These are phyloP conservation scores for Kregervanrija fluxuum DNA, from an alignment of 805 yeast species.

Conservation along the genomic window DNA sequence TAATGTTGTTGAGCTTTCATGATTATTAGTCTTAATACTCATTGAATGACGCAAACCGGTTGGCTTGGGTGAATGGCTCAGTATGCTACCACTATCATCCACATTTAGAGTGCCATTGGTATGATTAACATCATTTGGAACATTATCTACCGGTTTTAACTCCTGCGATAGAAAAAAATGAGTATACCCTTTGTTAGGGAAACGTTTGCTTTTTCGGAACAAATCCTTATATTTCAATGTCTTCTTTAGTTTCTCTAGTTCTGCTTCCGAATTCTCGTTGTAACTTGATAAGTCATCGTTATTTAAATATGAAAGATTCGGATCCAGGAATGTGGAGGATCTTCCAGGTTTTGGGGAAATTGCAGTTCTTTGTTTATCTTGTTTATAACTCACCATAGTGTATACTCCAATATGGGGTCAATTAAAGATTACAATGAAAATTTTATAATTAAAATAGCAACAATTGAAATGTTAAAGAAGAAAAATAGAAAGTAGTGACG, in stretches of 20 bases:
- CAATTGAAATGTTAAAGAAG: too few relatives aligned
- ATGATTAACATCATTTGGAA: constrained; percentile 1
- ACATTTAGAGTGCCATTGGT: not conserved
- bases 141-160: constrained; percentile 25
- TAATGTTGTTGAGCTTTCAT: not conserved
- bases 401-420: too few relatives aligned
- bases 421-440: too few relatives aligned
- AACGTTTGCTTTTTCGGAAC: constrained; percentile 36
- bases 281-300: too few relatives aligned
- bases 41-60: not conserved
- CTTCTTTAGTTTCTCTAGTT: constrained; percentile 12
- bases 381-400: too few relatives aligned
- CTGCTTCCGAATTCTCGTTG: not conserved
- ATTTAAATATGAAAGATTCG: too few relatives aligned
- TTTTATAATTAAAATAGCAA: too few relatives aligned
- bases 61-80: too few relatives aligned
- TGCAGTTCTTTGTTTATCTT: too few relatives aligned
- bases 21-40: not conserved
- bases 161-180: constrained; percentile 64
- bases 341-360: too few relatives aligned
- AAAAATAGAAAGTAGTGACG: too few relatives aligned
- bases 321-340: too few relatives aligned
- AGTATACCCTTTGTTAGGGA: constrained; percentile 38
- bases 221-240: constrained; percentile 52
- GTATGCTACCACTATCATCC: not conserved